Percentiles rank a stretch among this genome's conserved stretches.
Evolutionary conservation across 352 stramenopile species (phyloP).

Genomic region (Phytopythium ostracodes): DNA sequence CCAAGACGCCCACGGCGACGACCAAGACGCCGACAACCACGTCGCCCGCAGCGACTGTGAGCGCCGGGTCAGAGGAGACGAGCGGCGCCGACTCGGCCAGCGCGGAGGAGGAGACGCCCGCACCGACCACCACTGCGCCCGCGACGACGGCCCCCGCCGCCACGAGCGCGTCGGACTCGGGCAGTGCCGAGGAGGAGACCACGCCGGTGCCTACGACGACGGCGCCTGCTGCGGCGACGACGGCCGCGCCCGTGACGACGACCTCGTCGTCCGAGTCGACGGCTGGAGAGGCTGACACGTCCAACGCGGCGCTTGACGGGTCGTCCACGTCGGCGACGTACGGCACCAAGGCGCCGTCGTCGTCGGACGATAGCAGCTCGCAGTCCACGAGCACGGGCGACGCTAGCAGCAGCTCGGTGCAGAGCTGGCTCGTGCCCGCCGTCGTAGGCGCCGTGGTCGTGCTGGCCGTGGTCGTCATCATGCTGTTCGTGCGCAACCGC

Average conservation of each 20-base stretch:
- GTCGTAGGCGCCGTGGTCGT: conserved; percentile 58
- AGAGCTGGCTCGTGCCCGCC: conserved; percentile 51
- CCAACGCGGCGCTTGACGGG: conserved; percentile 27
- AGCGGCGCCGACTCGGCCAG: conserved; percentile 17
- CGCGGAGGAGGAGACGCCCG: conserved; percentile 13
- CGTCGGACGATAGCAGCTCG: conserved; percentile 16
- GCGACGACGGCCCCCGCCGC: conserved; percentile 13
- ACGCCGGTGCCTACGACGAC: conserved; percentile 14
- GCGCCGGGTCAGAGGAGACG: conserved; percentile 11
- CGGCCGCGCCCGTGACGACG: conserved; percentile 9
- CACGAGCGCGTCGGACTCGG: conserved; percentile 11
- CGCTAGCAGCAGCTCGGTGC: conserved; percentile 17
- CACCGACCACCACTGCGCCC: conserved; percentile 13
- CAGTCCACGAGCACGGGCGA: conserved; percentile 13
- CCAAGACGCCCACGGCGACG: conserved; percentile 14
- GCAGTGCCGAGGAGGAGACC: background rate
- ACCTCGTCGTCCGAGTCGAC: conserved; percentile 12
- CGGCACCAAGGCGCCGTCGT: conserved; percentile 33
- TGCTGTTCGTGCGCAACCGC: conserved; percentile 48
- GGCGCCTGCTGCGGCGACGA: conserved; percentile 9
- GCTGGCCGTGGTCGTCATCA: conserved; percentile 48
- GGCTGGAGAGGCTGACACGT: conserved; percentile 18
- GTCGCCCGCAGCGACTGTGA: conserved; percentile 17
- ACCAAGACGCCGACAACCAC: conserved; percentile 20
- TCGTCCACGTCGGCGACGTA: conserved; percentile 41